Evolutionary conservation across 345 rosid genomes (phyloP).

Genomic region (Nasturtium officinale): DNA sequence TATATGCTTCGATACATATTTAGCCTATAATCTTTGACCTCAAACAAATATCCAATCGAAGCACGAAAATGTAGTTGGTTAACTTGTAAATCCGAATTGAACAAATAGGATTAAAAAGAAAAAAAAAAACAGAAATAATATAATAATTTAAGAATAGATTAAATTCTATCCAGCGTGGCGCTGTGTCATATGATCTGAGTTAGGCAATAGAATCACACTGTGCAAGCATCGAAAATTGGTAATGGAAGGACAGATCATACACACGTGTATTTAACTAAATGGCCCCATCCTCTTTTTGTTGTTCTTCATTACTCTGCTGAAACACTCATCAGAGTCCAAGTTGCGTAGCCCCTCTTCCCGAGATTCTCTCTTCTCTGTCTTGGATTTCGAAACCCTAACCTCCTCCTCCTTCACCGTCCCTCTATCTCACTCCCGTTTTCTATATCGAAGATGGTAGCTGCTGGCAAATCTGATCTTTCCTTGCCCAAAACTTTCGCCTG

Average conservation of each 20-base stretch:
- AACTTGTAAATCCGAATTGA: too few relatives aligned
- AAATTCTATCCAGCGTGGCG: constrained; percentile 14
- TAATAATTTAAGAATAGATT: background rate
- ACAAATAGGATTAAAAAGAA: background rate
- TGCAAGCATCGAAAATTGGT: background rate
- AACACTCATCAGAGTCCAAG: constrained; percentile 21
- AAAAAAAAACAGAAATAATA: background rate
- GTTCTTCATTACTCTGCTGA: constrained; percentile 14
- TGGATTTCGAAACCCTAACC: constrained; percentile 32
- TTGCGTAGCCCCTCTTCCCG: constrained; percentile 35
- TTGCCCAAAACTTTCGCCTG: constrained; percentile 75
- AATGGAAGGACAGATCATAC: constrained; percentile 15
- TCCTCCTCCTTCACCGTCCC: background rate
- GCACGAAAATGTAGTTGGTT: too few relatives aligned
- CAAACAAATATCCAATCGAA: too few relatives aligned
- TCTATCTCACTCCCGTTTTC: background rate
- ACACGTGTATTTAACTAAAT: constrained; percentile 9
- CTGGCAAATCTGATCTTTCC: constrained; percentile 78
- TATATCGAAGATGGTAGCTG: constrained; percentile 71
- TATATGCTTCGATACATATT: too few relatives aligned
- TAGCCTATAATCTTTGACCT: too few relatives aligned
- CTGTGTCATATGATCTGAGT: constrained; percentile 28
- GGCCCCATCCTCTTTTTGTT: too few relatives aligned
- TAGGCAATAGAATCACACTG: background rate
- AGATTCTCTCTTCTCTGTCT: constrained; percentile 14